A percentile compares a stretch with the other conserved stretches of the same genome.
Evolutionary conservation across 2,329 filamentous ascomycete genomes (phyloP).

Genomic region (Fusarium sp.): DNA sequence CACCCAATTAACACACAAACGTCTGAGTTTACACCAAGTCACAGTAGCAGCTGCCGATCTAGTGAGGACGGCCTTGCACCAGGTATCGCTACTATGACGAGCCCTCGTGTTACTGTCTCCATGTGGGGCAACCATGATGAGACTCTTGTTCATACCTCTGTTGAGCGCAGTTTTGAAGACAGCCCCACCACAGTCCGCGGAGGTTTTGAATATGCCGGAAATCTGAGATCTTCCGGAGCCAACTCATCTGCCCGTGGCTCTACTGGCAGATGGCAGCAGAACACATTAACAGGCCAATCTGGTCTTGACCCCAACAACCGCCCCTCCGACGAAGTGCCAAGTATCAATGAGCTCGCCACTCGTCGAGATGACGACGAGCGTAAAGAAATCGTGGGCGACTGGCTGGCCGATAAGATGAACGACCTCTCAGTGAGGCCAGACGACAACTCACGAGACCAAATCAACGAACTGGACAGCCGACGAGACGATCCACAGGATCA

Average conservation of each 20-base stretch:
- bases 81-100: conserved; percentile 54
- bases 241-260: conserved; percentile 48
- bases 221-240: conserved; percentile 45
- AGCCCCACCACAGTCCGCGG: conserved; percentile 48
- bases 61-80: conserved; percentile 58
- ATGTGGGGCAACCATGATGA: conserved; percentile 59
- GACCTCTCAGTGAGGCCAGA: conserved; percentile 38
- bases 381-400: conserved; percentile 60
- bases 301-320: conserved; percentile 60
- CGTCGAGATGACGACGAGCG: conserved; percentile 54
- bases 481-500: conserved; percentile 47
- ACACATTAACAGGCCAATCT: conserved; percentile 50
- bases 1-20: conserved; percentile 42
- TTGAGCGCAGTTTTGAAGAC: conserved; percentile 53
- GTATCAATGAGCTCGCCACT: conserved; percentile 58
- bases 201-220: conserved; percentile 51
- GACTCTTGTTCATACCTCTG: conserved; percentile 46
- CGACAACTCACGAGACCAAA: conserved; percentile 35
- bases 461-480: conserved; percentile 33
- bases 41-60: conserved; percentile 58
- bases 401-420: conserved; percentile 53
- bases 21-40: conserved; percentile 58
- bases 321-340: conserved; percentile 53
- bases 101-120: conserved; percentile 65
- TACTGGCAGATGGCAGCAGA: conserved; percentile 52